These are phyloP conservation scores for Gymnopus androsaceus DNA, from an alignment of 1,284 basidiomycete genomes.

Conservation along the genomic window DNA sequence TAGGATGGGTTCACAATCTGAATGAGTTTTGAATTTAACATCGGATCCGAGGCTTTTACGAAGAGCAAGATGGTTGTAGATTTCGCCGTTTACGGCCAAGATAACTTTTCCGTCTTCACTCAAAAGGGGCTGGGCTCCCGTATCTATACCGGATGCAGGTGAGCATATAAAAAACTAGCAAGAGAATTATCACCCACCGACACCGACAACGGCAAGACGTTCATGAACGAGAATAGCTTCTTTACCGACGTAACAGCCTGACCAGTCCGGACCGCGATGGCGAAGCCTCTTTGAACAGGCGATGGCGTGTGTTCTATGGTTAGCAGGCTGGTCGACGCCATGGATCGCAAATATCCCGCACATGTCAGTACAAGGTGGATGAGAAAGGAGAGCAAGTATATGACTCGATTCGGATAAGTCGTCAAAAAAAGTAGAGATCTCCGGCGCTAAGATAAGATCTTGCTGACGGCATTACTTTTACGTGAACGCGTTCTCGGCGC, in stretches of 20 bases:
- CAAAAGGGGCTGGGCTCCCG: slow-evolving; percentile 93
- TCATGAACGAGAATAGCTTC: slow-evolving; percentile 85
- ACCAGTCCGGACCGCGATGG: slow-evolving; percentile 97
- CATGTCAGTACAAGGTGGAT: slow-evolving; percentile 47
- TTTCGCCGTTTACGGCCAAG: slow-evolving; percentile 98
- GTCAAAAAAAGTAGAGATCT: not conserved
- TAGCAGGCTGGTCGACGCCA: slow-evolving; percentile 69
- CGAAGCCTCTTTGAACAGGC: slow-evolving; percentile 87
- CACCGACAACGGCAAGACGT: slow-evolving; percentile 95
- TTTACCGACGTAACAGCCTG: slow-evolving; percentile 86
- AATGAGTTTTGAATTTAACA: slow-evolving; percentile 94
- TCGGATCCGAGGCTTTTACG: slow-evolving; percentile 67
- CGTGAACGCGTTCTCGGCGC: slow-evolving; percentile 8
- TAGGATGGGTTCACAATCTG: slow-evolving; percentile 98
- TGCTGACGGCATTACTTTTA: not conserved
- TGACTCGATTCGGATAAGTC: slow-evolving; percentile 18
- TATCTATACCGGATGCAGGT: slow-evolving; percentile 57
- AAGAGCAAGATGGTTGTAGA: slow-evolving; percentile 95
- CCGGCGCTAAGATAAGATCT: slow-evolving; percentile 30
- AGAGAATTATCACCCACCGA: slow-evolving; percentile 64
- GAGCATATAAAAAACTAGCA: not conserved
- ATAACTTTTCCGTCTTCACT: slow-evolving; percentile 86
- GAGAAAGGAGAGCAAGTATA: not conserved
- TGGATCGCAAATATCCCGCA: slow-evolving; percentile 90
- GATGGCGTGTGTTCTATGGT: slow-evolving; percentile 74